These are phyloP conservation scores for Ustilago esculenta DNA, from an alignment of 1,284 basidiomycete species.

Conservation along the genomic window DNA sequence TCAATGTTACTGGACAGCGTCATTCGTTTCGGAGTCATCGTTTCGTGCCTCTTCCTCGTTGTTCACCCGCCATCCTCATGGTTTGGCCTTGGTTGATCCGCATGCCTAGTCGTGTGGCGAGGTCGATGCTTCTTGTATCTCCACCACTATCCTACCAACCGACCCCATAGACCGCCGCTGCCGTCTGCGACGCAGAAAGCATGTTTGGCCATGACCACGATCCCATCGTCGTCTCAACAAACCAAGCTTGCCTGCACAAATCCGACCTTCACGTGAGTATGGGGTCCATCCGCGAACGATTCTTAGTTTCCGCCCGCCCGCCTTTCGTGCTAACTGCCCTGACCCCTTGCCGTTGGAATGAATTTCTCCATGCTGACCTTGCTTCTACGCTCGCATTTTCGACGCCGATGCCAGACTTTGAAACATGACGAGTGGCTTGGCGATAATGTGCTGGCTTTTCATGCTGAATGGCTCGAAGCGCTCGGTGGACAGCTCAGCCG, in stretches of 20 bases:
- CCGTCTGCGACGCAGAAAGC: neutral
- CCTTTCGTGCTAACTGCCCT: too few species aligned
- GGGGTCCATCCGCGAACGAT: too few species aligned
- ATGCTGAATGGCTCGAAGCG: conserved; percentile 42
- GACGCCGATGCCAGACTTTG: conserved; percentile 14
- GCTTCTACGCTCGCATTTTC: neutral
- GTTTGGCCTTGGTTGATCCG: too few species aligned
- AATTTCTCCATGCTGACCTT: too few species aligned
- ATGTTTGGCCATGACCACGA: conserved; percentile 19
- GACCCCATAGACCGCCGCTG: neutral
- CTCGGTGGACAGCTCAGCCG: conserved; percentile 10
- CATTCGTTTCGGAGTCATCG: neutral
- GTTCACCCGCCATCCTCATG: too few species aligned
- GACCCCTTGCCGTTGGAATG: neutral
- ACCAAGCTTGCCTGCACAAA: conserved; percentile 32
- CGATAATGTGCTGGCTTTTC: conserved; percentile 43
- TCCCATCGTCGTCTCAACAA: conserved; percentile 31
- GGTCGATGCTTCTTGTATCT: neutral
- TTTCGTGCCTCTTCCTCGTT: neutral
- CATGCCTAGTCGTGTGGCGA: too few species aligned
- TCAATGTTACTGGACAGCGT: too few species aligned
- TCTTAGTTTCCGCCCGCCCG: too few species aligned
- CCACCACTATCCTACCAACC: neutral
- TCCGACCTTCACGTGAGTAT: conserved; percentile 33
- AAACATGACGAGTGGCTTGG: conserved; percentile 39